Conservation (phyloP, 805 yeast genomes). For the Komagataella populi region DNA sequence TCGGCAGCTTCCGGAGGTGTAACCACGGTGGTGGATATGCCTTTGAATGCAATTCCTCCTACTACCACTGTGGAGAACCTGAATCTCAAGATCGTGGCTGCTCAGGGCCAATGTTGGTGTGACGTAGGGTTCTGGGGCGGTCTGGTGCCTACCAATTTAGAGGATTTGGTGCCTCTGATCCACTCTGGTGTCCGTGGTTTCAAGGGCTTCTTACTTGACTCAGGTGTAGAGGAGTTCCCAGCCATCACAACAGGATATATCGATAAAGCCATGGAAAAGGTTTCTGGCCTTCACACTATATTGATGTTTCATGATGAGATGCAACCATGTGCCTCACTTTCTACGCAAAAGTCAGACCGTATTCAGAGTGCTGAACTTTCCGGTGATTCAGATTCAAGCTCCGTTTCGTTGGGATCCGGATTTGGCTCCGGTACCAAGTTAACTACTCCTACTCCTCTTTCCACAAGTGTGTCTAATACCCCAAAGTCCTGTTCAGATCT, state of each 20-base stretch:
- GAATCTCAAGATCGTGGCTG: slow-evolving; percentile 63
- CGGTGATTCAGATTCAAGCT: background rate
- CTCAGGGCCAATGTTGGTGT: slow-evolving; percentile 75
- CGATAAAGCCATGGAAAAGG: slow-evolving; percentile 46
- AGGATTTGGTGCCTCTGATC: slow-evolving; percentile 61
- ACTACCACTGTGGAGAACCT: slow-evolving; percentile 77
- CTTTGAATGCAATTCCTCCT: slow-evolving; percentile 90
- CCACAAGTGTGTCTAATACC: background rate
- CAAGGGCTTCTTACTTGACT: slow-evolving; percentile 83
- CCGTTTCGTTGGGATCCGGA: background rate
- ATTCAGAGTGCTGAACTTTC: background rate
- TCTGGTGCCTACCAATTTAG: slow-evolving; percentile 63
- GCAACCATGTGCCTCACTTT: slow-evolving; percentile 32
- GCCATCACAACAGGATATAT: slow-evolving; percentile 58
- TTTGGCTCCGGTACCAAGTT: slow-evolving; percentile 1
- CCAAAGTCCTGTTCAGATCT: background rate
- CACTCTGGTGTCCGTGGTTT: slow-evolving; percentile 87
- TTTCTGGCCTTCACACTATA: slow-evolving; percentile 52
- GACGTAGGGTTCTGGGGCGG: slow-evolving; percentile 98
- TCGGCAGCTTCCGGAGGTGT: slow-evolving; percentile 96
- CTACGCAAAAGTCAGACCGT: slow-evolving; percentile 5
- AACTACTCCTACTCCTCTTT: background rate
- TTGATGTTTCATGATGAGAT: slow-evolving; percentile 92
- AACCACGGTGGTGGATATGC: slow-evolving; percentile 93
- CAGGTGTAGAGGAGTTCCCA: slow-evolving; percentile 96